These are phyloP conservation scores for Leptomonas seymouri DNA, from an alignment of 208 protist species.

Conservation along the genomic window DNA sequence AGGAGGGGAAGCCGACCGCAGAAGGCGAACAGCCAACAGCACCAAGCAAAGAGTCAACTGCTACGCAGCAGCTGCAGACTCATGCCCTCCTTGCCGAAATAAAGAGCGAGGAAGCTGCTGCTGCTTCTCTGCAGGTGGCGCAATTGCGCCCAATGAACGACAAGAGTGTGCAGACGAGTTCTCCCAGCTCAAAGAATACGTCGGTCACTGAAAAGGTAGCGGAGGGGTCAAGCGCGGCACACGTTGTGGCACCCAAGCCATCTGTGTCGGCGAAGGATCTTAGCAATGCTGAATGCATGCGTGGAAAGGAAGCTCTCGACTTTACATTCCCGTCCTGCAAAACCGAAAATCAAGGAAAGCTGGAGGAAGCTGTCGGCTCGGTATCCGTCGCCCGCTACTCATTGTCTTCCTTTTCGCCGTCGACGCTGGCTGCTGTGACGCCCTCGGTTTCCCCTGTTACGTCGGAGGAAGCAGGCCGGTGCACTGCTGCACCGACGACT, in stretches of 20 bases:
- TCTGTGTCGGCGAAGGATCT: not conserved
- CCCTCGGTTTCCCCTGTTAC: not conserved
- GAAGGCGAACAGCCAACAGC: not conserved
- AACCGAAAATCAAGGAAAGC: not conserved
- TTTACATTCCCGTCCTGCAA: not conserved
- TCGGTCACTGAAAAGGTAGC: not conserved
- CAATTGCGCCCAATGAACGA: not conserved
- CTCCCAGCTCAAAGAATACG: not conserved
- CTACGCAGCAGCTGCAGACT: not conserved
- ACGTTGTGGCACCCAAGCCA: not conserved
- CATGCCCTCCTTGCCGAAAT: too few relatives aligned
- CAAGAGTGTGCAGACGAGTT: slow-evolving; percentile 12
- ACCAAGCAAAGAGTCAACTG: not conserved
- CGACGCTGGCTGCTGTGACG: not conserved
- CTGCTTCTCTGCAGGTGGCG: not conserved
- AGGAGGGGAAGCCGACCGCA: not conserved
- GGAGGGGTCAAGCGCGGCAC: not conserved
- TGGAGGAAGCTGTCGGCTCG: not conserved
- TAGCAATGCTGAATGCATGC: not conserved
- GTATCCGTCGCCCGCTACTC: not conserved
- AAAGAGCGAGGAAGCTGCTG: not conserved
- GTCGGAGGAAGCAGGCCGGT: not conserved
- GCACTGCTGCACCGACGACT: not conserved
- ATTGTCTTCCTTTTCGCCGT: not conserved
- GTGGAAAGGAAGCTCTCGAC: not conserved